A percentile compares a stretch with the other conserved stretches of the same genome.
These are phyloP conservation scores for Lipomyces anomalus DNA, from an alignment of 805 yeast species.

Conservation along the genomic window DNA sequence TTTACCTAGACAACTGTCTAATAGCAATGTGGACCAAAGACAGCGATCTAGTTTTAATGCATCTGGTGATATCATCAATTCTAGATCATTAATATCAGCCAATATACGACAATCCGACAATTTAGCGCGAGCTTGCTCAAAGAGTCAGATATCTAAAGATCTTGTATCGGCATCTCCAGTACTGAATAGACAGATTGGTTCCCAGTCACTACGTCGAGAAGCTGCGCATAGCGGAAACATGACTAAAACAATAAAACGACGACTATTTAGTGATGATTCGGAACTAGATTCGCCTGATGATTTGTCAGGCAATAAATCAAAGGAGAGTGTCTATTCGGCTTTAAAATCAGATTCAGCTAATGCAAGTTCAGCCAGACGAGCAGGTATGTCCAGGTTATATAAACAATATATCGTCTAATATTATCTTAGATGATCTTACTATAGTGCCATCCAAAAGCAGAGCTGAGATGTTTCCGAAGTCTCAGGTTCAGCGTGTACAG, in stretches of 20 bases:
- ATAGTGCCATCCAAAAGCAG: background rate
- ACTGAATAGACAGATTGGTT: background rate
- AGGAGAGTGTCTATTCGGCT: too few species aligned
- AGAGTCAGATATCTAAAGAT: background rate
- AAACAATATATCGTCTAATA: background rate
- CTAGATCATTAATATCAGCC: background rate
- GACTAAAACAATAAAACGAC: slow-evolving; percentile 17
- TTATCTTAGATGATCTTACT: background rate
- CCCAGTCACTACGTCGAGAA: background rate
- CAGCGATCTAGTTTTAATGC: background rate
- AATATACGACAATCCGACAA: too few species aligned
- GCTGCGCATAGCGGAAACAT: slow-evolving; percentile 12
- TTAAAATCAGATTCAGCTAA: background rate
- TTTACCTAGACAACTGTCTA: too few species aligned
- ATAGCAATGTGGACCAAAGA: too few species aligned
- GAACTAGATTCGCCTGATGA: slow-evolving; percentile 34
- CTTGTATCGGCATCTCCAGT: background rate
- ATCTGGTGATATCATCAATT: background rate
- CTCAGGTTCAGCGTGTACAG: too few species aligned
- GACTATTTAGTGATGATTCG: slow-evolving; percentile 30
- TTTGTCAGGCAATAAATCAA: slow-evolving; percentile 14
- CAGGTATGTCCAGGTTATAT: background rate
- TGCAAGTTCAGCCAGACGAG: background rate
- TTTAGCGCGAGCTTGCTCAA: background rate
- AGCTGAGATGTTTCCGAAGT: too few species aligned